phyloP scores from a whole-genome alignment of 495 filamentous ascomycete species.

The Penicillium coprophilum region DNA sequence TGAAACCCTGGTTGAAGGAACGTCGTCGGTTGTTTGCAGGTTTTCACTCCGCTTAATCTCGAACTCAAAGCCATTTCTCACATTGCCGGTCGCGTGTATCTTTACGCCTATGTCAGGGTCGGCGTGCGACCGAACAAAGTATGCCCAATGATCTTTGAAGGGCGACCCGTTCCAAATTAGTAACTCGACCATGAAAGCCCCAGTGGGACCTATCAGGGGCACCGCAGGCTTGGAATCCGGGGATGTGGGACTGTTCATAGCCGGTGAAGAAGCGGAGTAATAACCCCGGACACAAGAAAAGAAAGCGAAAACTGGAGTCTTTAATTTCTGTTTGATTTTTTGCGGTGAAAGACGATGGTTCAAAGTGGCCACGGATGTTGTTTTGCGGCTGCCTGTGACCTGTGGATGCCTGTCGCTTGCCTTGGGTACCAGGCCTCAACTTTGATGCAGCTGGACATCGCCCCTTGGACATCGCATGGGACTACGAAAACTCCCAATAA shows the following conservation, averaged over 20 bases:
- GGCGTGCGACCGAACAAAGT: conserved; percentile 19
- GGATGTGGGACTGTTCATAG: not conserved
- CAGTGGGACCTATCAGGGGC: not conserved
- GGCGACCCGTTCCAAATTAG: conserved; percentile 31
- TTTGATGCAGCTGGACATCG: not conserved
- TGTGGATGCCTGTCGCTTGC: not conserved
- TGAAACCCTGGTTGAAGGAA: conserved; percentile 21
- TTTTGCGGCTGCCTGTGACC: too few species aligned
- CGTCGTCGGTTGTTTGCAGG: conserved; percentile 8
- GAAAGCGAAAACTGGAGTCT: not conserved
- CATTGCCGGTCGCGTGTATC: conserved; percentile 29
- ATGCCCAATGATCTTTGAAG: conserved; percentile 38
- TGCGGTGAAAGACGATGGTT: not conserved
- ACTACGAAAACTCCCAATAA: not conserved
- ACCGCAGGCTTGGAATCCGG: not conserved
- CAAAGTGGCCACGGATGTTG: not conserved
- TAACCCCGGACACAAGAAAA: not conserved
- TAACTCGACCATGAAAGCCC: conserved; percentile 24
- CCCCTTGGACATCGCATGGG: not conserved
- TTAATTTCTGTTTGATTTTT: not conserved
- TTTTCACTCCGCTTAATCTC: conserved; percentile 26
- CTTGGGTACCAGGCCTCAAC: not conserved
- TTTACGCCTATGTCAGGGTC: conserved; percentile 21
- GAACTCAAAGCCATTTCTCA: conserved; percentile 26
- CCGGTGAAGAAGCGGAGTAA: too few species aligned